phyloP scores from a whole-genome alignment of 257 asterid genomes.

The Solanum commersonii region DNA sequence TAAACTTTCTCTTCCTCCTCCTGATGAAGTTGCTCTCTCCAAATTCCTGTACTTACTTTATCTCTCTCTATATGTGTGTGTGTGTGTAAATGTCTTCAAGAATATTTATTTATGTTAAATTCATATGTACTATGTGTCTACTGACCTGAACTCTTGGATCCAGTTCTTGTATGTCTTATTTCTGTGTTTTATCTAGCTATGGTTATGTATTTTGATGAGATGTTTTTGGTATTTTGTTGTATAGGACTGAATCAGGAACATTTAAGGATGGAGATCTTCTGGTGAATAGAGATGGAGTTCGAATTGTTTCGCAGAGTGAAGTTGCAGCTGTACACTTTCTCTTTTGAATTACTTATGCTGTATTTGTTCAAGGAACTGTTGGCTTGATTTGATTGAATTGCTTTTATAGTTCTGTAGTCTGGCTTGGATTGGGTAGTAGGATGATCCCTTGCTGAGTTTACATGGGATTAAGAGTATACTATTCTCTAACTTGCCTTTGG shows the following conservation, averaged over 20 bases:
- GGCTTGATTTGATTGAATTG: background rate
- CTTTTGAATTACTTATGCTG: background rate
- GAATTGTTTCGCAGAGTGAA: constrained; percentile 66
- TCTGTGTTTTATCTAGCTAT: background rate
- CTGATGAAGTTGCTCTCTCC: constrained; percentile 71
- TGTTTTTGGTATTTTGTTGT: background rate
- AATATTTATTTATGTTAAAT: background rate
- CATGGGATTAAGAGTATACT: background rate
- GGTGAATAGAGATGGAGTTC: constrained; percentile 89
- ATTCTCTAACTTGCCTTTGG: background rate
- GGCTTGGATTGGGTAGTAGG: background rate
- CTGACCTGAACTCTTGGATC: background rate
- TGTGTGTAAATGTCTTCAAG: background rate
- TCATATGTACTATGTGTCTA: background rate
- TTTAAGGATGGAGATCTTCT: constrained; percentile 95
- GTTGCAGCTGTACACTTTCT: constrained; percentile 49
- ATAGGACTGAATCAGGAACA: constrained; percentile 91
- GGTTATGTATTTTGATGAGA: background rate
- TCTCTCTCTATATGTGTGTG: background rate
- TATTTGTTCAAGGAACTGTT: background rate
- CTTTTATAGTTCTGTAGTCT: background rate
- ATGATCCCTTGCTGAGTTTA: background rate
- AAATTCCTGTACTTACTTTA: constrained; percentile 58
- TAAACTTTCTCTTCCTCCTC: constrained; percentile 82
- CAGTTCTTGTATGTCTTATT: background rate